phyloP scores from a whole-genome alignment of 768 basidiomycete species.

The Kwoniella pini region DNA sequence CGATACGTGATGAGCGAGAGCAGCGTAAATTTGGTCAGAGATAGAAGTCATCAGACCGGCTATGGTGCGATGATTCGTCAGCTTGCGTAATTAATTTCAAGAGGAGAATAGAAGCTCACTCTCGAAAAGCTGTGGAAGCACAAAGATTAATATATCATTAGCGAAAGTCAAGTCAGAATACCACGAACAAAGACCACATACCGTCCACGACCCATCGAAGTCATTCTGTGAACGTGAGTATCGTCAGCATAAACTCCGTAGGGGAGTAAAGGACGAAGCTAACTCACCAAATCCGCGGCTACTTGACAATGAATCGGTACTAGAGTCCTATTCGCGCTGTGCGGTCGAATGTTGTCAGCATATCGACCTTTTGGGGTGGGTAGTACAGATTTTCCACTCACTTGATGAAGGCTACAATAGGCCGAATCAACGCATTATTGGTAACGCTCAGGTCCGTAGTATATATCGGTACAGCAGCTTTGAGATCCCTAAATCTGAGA shows the following conservation, averaged over 20 bases:
- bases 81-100: neutral
- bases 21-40: conserved; percentile 85
- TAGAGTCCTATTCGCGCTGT: conserved; percentile 85
- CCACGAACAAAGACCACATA: conserved; percentile 47
- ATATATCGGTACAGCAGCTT: conserved; percentile 91
- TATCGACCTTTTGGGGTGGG: too few relatives aligned
- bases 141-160: conserved; percentile 24
- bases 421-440: conserved; percentile 87
- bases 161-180: neutral
- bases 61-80: conserved; percentile 49
- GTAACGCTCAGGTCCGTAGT: conserved; percentile 83
- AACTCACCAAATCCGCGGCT: conserved; percentile 65
- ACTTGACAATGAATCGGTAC: conserved; percentile 91
- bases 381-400: too few relatives aligned
- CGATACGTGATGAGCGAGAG: conserved; percentile 90
- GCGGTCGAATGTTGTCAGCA: too few relatives aligned
- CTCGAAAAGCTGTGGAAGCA: conserved; percentile 75
- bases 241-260: neutral
- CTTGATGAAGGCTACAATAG: conserved; percentile 99
- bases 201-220: conserved; percentile 97
- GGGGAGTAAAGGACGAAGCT: neutral
- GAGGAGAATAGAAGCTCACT: conserved; percentile 60
- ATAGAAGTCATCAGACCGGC: conserved; percentile 91
- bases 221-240: too few relatives aligned
- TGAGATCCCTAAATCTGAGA: conserved; percentile 88